A percentile compares a stretch with the other conserved stretches of the same genome.
Conservation (phyloP, 164 flowering plant species). For the Stephania japonica region DNA sequence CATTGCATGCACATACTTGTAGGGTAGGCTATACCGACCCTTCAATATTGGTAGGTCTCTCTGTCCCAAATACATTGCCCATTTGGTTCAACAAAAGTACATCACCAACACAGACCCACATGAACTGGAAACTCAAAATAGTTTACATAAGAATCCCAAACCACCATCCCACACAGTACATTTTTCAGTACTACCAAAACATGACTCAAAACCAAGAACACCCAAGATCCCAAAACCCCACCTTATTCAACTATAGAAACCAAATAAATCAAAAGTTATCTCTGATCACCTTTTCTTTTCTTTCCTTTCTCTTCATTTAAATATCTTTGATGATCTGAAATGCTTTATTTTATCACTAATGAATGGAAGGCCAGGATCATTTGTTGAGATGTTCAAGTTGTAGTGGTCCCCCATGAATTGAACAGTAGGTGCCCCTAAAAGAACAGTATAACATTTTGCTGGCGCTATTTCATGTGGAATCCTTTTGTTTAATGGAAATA, state of each 20-base stretch:
- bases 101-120: too few species aligned
- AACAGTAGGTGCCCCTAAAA: not conserved
- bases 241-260: not conserved
- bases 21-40: not conserved
- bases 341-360: not conserved
- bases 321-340: not conserved
- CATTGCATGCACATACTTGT: not conserved
- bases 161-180: not conserved
- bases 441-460: not conserved
- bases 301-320: not conserved
- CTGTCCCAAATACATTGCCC: not conserved
- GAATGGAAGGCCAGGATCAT: not conserved
- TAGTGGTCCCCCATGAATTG: slow-evolving; percentile 2
- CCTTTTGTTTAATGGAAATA: not conserved
- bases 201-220: not conserved
- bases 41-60: not conserved
- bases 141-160: not conserved
- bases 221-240: not conserved
- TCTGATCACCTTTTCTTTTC: not conserved
- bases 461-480: not conserved
- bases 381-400: not conserved
- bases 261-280: not conserved
- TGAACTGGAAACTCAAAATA: not conserved
- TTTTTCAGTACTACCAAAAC: not conserved
- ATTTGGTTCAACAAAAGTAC: not conserved